Evolutionary conservation across 768 basidiomycete genomes (phyloP), one percentile per base, ranked within the genome.

Genomic region (Serendipita sp.): DNA sequence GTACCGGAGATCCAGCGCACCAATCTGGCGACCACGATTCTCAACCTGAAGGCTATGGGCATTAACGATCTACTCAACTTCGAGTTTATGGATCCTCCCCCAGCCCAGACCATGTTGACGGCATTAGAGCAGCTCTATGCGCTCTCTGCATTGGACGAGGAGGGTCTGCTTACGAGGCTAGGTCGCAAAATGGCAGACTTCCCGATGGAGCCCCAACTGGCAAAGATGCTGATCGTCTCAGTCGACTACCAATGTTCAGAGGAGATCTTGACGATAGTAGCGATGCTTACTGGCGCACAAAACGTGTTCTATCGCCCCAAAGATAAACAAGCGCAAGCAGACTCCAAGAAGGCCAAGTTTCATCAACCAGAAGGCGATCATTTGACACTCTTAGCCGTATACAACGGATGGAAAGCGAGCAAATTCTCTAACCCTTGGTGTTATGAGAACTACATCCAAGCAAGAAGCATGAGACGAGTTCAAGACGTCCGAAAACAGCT

Each of bases 141-240:
- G 2, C 79, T 98, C 13, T 96, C 93, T 1, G 96, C 96, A 2
- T 78, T 98, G 34, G 96, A 98, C 68, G 93, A 98, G 67, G 96
- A 99, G 76, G 96, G 96, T 3, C 76, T 98, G 3, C 76, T 99
- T 70, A 99, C 96, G 1, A 83, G 91, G 31, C 77, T 99, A 6
- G 96, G 96, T 1, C 82, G 96, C 64, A 98, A 99, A 76, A 98
- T 99, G 96, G 95, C 96, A 1, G 96, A 99, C 73, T 97, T 98
- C 76, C 96, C 96, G 11, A 91, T 98, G 86, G 94, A 98, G 65
- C 96, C 95, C 3, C 83, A 91, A 0, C 75, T 92, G 50, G 92
- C 95, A 2, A 99, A 98, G 76, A 99, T 96, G 94, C 75, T 99
- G 55, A 98, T 98, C 71, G 91, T 92, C 3, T 96, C 93, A 0